Percentiles rank a stretch among this genome's conserved stretches.
These are phyloP conservation scores for Capronia americana DNA, from an alignment of 2,329 filamentous ascomycete genomes.

Conservation along the genomic window DNA sequence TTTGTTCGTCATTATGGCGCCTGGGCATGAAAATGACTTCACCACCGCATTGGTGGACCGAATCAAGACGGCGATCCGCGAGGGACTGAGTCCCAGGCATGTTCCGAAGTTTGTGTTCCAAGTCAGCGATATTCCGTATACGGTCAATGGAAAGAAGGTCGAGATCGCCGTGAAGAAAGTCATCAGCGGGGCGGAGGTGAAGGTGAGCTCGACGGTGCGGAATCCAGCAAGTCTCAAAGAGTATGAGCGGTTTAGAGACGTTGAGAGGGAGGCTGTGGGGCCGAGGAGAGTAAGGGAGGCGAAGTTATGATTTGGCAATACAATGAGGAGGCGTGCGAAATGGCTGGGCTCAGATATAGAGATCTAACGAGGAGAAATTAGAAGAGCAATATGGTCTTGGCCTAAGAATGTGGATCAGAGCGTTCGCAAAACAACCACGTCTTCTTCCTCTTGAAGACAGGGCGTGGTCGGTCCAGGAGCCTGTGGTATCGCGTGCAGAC, in stretches of 20 bases:
- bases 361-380: not conserved
- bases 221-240: constrained; percentile 49
- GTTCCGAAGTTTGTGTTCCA: constrained; percentile 51
- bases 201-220: constrained; percentile 48
- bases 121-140: constrained; percentile 51
- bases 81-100: constrained; percentile 46
- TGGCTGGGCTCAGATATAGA: not conserved
- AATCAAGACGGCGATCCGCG: constrained; percentile 39
- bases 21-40: constrained; percentile 38
- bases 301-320: constrained; percentile 23
- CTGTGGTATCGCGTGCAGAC: too few species aligned
- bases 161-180: constrained; percentile 53
- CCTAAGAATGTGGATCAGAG: not conserved
- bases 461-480: too few species aligned
- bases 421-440: not conserved
- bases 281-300: not conserved
- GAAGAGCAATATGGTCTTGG: not conserved
- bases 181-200: constrained; percentile 48
- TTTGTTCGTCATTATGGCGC: constrained; percentile 49
- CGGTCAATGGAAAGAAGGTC: constrained; percentile 58
- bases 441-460: not conserved
- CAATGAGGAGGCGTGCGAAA: not conserved
- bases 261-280: constrained; percentile 26
- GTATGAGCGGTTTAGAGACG: constrained; percentile 44
- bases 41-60: constrained; percentile 36